Conservation (phyloP, 257 asterid species). For the Vinca minor region DNA sequence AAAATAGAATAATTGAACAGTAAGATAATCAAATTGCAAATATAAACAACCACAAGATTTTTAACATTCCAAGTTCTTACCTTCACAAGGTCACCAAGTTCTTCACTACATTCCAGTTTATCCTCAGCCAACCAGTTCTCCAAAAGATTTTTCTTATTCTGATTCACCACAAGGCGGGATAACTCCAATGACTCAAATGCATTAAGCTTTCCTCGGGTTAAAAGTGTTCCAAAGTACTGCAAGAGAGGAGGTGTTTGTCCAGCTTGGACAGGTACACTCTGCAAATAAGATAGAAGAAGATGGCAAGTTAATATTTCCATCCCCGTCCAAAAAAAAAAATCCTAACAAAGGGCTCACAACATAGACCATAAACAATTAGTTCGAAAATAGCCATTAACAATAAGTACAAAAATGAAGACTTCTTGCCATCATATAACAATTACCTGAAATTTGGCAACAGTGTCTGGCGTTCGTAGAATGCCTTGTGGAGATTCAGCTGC, state of each 20-base stretch:
- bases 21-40: not conserved
- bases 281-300: slow-evolving; percentile 17
- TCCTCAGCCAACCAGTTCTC: slow-evolving; percentile 99
- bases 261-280: slow-evolving; percentile 99
- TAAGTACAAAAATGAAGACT: not conserved
- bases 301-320: not conserved
- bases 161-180: slow-evolving; percentile 96
- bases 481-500: slow-evolving; percentile 99
- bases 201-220: slow-evolving; percentile 90
- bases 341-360: not conserved
- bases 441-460: slow-evolving; percentile 99
- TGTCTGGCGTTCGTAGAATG: slow-evolving; percentile 90
- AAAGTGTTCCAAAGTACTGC: slow-evolving; percentile 93
- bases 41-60: slow-evolving; percentile 6
- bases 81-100: slow-evolving; percentile 99
- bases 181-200: slow-evolving; percentile 94
- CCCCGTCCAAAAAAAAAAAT: not conserved
- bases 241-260: slow-evolving; percentile 98
- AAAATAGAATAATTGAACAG: slow-evolving; percentile 5
- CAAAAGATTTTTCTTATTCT: slow-evolving; percentile 86
- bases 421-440: not conserved
- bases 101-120: slow-evolving; percentile 97
- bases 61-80: slow-evolving; percentile 22
- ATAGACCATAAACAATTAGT: too few species aligned
- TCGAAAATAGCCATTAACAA: too few species aligned